Percentiles rank a stretch among this genome's conserved stretches.
These are phyloP conservation scores for Myriosclerotinia curreyana DNA, from an alignment of 2,329 filamentous ascomycete genomes.

Conservation along the genomic window DNA sequence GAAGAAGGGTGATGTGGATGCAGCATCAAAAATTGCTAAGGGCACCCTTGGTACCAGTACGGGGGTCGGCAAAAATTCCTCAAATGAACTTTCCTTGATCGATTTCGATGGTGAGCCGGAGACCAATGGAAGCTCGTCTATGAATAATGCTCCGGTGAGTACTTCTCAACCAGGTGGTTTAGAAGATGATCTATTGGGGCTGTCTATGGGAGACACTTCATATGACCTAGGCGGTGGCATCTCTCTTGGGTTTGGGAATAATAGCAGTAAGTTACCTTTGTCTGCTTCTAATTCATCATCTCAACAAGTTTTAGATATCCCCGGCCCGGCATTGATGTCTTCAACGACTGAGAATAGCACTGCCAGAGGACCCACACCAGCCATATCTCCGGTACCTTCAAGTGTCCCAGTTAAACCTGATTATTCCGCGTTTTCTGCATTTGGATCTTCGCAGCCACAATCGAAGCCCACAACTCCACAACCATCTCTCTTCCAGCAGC, in stretches of 20 bases:
- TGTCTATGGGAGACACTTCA: conserved; percentile 65
- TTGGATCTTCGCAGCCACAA: conserved; percentile 48
- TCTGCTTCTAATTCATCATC: neutral
- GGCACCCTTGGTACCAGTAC: conserved; percentile 70
- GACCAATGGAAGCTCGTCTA: conserved; percentile 53
- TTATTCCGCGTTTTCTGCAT: conserved; percentile 55
- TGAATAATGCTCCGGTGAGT: conserved; percentile 40
- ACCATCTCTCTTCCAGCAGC: conserved; percentile 47
- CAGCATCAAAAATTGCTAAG: conserved; percentile 76
- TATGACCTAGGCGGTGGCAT: conserved; percentile 79
- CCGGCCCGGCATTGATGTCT: conserved; percentile 60
- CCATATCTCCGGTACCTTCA: conserved; percentile 35
- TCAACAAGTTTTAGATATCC: conserved; percentile 52
- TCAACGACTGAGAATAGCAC: conserved; percentile 60
- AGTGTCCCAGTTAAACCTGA: conserved; percentile 34
- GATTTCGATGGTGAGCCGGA: conserved; percentile 72
- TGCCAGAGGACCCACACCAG: conserved; percentile 50
- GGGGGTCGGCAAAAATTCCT: conserved; percentile 61
- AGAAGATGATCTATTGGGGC: conserved; percentile 85
- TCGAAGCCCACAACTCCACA: conserved; percentile 56
- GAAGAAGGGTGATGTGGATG: conserved; percentile 90
- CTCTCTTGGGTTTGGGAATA: conserved; percentile 72
- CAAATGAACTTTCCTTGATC: conserved; percentile 85
- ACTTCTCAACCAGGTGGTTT: conserved; percentile 57
- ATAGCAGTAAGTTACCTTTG: conserved; percentile 53